Conservation (phyloP, 345 rosid species). For the Populus deltoides region DNA sequence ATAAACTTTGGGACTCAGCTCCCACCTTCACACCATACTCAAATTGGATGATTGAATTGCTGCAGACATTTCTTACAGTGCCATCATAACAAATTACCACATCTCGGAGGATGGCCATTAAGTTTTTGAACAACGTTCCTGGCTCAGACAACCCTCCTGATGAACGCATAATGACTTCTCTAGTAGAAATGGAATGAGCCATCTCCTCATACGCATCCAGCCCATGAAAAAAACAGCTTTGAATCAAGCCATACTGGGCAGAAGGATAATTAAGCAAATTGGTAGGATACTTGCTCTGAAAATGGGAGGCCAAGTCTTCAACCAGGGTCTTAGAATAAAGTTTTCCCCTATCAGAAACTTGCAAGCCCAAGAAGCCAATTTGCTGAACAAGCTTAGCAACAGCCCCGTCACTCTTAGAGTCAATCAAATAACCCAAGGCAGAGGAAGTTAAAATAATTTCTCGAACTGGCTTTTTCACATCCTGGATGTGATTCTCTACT, state of each 20-base stretch:
- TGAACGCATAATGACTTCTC: slow-evolving; percentile 90
- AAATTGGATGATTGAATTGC: slow-evolving; percentile 82
- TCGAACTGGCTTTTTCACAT: slow-evolving; percentile 45
- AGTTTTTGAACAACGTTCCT: slow-evolving; percentile 84
- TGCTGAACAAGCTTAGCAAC: slow-evolving; percentile 74
- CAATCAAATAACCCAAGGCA: slow-evolving; percentile 64
- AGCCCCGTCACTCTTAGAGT: slow-evolving; percentile 76
- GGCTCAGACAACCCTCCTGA: slow-evolving; percentile 93
- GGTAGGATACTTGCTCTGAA: slow-evolving; percentile 52
- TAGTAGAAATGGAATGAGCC: slow-evolving; percentile 72
- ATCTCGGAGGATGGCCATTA: slow-evolving; percentile 97
- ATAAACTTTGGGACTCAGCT: slow-evolving; percentile 41
- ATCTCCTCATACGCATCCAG: slow-evolving; percentile 91
- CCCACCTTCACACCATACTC: slow-evolving; percentile 61
- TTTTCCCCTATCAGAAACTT: slow-evolving; percentile 79
- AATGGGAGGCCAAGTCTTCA: slow-evolving; percentile 68
- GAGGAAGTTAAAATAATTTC: slow-evolving; percentile 57
- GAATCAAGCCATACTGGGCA: slow-evolving; percentile 68
- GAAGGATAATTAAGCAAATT: slow-evolving; percentile 49
- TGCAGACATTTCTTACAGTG: slow-evolving; percentile 71
- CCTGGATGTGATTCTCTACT: slow-evolving; percentile 57
- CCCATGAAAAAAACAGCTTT: slow-evolving; percentile 73
- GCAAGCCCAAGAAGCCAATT: slow-evolving; percentile 81
- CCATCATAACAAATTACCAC: slow-evolving; percentile 86
- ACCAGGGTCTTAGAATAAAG: slow-evolving; percentile 70